Base-by-base conservation (phyloP, 2,329 filamentous ascomycete species). In the Fusarium oligoseptatum region DNA sequence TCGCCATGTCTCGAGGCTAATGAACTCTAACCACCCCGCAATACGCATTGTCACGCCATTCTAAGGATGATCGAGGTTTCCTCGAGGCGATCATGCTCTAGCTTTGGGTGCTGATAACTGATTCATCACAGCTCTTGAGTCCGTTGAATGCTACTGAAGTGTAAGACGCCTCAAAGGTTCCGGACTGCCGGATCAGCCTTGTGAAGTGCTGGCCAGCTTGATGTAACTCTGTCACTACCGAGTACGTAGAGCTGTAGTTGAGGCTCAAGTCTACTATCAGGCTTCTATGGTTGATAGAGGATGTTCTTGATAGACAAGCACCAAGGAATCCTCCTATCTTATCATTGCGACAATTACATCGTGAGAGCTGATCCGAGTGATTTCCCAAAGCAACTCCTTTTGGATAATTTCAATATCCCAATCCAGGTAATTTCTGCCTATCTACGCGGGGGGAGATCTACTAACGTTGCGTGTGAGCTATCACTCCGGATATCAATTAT, bases 11-110 rank as follows among this genome's bases (percentile, higher is more conserved):
- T 7, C 7, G 39, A 34, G 34, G 36, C 58, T 61, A 61, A 45
- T 32, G 39, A 61, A 61, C 58, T 61, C 37, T 61, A 61, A 61
- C 17, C 39, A 32, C 58, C 58, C 58, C 58, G 58, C 58, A 61
- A 45, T 43, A 43, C 57, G 57, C 58, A 61, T 24, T 27, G 24
- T 61, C 58, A 45, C 37, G 36, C 58, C 58, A 61, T 45, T 45
- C 20, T 10, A 20, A 34, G 37, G 37, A 6, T 34, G 57, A 32
- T 45, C 12, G 17, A 32, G 57, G 37, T 12, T 22, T 43, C 39
- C 36, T 27, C 17, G 27, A 41, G 34, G 36, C 52, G 34, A 55
- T 32, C 48, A 20, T 32, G 48, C 17, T n/a, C 48, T 15, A 58
- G 56, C 36, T 27, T 20, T 39, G 10, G 24, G 56, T 58, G 36